Conservation (phyloP, 2,329 filamentous ascomycete genomes). For the Ophiostoma sp. region DNA sequence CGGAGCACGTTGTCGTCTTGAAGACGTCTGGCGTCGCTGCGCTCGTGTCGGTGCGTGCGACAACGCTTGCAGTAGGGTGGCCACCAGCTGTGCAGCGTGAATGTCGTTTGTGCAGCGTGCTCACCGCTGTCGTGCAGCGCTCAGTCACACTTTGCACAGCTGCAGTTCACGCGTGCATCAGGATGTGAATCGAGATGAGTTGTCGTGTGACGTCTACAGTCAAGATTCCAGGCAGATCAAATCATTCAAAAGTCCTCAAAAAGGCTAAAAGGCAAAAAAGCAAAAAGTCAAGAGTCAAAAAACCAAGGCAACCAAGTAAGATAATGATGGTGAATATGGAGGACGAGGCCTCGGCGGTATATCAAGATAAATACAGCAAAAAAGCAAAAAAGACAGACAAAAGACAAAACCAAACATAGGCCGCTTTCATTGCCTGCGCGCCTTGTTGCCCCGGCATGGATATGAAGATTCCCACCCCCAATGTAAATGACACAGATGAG, state of each 20-base stretch:
- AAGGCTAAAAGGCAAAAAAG: not conserved
- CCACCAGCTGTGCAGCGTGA: not conserved
- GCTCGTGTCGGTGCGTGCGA: no score
- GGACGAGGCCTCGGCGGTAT: constrained; percentile 1
- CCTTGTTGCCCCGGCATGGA: constrained; percentile 15
- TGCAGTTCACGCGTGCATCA: no score
- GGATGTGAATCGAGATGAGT: no score
- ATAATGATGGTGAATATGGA: not conserved
- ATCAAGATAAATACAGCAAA: constrained; percentile 16
- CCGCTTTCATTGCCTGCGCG: constrained; percentile 24
- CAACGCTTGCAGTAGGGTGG: not conserved
- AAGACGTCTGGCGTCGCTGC: no score
- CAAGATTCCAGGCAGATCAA: no score
- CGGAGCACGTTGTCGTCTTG: no score
- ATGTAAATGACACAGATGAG: constrained; percentile 14
- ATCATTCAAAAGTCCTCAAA: no score
- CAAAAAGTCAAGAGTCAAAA: not conserved
- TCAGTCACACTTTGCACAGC: no score
- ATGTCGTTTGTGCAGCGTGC: not conserved
- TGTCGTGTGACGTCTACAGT: no score
- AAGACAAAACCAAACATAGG: constrained; percentile 23
- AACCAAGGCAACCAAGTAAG: not conserved
- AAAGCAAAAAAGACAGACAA: constrained; percentile 16
- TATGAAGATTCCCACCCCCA: constrained; percentile 13
- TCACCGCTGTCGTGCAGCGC: not conserved